These are phyloP conservation scores for Trichodelitschia bisporula DNA, from an alignment of 495 filamentous ascomycete genomes.

Conservation along the genomic window DNA sequence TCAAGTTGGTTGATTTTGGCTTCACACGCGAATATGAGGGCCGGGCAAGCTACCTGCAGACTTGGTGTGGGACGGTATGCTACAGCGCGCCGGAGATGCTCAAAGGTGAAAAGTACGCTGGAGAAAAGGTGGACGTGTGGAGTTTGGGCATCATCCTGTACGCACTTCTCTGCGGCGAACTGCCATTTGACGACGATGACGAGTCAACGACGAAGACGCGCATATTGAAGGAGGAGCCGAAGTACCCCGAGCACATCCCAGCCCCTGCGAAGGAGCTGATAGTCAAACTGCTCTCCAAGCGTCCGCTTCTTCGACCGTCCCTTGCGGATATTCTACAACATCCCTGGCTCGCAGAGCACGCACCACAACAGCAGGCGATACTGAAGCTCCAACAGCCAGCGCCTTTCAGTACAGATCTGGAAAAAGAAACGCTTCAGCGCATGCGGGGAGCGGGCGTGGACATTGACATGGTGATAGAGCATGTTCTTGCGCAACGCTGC, in stretches of 20 bases:
- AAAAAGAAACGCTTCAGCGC: constrained; percentile 74
- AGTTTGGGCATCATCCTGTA: constrained; percentile 92
- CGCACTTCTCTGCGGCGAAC: constrained; percentile 71
- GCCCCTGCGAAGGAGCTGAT: constrained; percentile 54
- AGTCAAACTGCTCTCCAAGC: constrained; percentile 58
- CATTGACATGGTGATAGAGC: constrained; percentile 82
- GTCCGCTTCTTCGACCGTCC: constrained; percentile 60
- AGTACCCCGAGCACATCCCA: constrained; percentile 57
- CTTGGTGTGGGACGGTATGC: constrained; percentile 92
- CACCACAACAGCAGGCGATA: constrained; percentile 73
- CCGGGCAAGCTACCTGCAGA: constrained; percentile 83
- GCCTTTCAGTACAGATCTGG: constrained; percentile 67
- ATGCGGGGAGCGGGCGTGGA: constrained; percentile 93
- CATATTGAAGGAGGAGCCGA: constrained; percentile 65
- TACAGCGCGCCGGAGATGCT: constrained; percentile 98
- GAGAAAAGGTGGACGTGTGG: constrained; percentile 96
- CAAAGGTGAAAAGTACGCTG: constrained; percentile 92
- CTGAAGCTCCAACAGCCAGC: constrained; percentile 61
- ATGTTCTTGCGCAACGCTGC: constrained; percentile 72
- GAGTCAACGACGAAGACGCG: constrained; percentile 56
- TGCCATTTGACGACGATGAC: constrained; percentile 88
- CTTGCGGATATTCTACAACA: constrained; percentile 75
- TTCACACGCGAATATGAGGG: constrained; percentile 96
- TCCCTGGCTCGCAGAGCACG: constrained; percentile 72
- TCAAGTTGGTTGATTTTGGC: constrained; percentile 96